A percentile compares a stretch with the other conserved stretches of the same genome.
phyloP scores from a whole-genome alignment of 2,329 filamentous ascomycete species.

The Anthostomella pinea region DNA sequence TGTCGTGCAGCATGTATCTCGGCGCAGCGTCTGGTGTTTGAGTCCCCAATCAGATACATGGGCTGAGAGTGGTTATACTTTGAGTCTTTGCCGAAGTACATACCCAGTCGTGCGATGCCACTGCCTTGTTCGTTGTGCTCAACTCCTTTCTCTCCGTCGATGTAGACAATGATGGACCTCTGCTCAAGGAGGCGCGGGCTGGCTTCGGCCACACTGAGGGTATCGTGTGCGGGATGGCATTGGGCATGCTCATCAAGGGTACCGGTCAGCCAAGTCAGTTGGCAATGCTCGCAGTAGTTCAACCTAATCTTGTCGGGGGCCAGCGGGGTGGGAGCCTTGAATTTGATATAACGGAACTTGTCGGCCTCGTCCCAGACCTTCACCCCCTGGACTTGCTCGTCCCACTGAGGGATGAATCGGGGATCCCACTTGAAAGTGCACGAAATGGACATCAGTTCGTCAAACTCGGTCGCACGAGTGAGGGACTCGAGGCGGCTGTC shows the following conservation, averaged over 20 bases:
- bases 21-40: background rate
- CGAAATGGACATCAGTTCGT: background rate
- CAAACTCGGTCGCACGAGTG: background rate
- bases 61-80: slow-evolving; percentile 6
- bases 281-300: slow-evolving; percentile 4
- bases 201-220: background rate
- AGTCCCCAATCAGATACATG: background rate
- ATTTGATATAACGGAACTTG: background rate
- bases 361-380: background rate
- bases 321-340: slow-evolving; percentile 1
- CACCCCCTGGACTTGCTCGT: slow-evolving; percentile 7
- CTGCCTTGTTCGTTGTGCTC: background rate
- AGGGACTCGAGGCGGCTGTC: background rate
- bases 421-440: slow-evolving; percentile 2
- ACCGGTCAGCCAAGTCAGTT: slow-evolving; percentile 8
- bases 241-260: background rate
- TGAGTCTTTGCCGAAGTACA: slow-evolving; percentile 9
- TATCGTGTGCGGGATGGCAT: slow-evolving; percentile 2
- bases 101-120: slow-evolving; percentile 1
- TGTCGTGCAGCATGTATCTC: slow-evolving; percentile 1
- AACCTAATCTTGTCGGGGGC: background rate
- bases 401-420: slow-evolving; percentile 8
- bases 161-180: slow-evolving; percentile 6
- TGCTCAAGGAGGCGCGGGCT: background rate
- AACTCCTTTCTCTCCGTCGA: slow-evolving; percentile 2